A percentile compares a stretch with the other conserved stretches of the same genome.
Evolutionary conservation across 768 basidiomycete genomes (phyloP).

Genomic region (Kwoniella dendrophila): DNA sequence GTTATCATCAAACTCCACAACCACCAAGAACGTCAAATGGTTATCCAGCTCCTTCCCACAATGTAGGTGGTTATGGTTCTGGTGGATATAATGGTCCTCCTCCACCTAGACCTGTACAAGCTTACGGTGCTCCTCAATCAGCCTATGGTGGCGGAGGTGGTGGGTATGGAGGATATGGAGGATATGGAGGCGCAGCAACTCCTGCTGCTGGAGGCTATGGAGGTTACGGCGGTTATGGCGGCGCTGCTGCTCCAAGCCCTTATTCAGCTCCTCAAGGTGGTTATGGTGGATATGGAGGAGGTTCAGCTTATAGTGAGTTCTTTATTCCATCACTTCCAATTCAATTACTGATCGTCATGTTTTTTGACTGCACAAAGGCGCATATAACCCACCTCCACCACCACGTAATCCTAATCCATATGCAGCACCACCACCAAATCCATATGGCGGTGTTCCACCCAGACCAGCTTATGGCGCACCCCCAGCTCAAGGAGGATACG

Average conservation of each 20-base stretch:
- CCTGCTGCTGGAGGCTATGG: not conserved
- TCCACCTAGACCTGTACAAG: constrained; percentile 10
- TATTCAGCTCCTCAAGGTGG: constrained; percentile 29
- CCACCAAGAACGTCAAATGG: constrained; percentile 14
- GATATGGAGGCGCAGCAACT: constrained; percentile 11
- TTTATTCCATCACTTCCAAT: not conserved
- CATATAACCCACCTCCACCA: constrained; percentile 26
- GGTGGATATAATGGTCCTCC: constrained; percentile 50
- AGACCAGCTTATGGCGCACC: constrained; percentile 24
- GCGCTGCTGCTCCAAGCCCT: constrained; percentile 1
- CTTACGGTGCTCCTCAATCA: constrained; percentile 10
- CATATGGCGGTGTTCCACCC: constrained; percentile 19
- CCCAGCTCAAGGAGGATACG: constrained; percentile 23
- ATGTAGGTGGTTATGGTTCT: constrained; percentile 20
- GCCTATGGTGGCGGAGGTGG: constrained; percentile 20
- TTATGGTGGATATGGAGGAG: constrained; percentile 28
- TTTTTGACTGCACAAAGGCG: constrained; percentile 8
- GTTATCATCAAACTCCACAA: constrained; percentile 19
- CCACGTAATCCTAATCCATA: constrained; percentile 30
- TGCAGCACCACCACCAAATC: constrained; percentile 24
- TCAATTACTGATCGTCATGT: not conserved
- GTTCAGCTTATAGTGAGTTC: constrained; percentile 13
- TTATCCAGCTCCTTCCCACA: constrained; percentile 14
- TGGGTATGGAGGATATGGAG: constrained; percentile 34
- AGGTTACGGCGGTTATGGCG: constrained; percentile 16